Conservation (phyloP, 2,329 filamentous ascomycete species). For the Cercospora sp. region DNA sequence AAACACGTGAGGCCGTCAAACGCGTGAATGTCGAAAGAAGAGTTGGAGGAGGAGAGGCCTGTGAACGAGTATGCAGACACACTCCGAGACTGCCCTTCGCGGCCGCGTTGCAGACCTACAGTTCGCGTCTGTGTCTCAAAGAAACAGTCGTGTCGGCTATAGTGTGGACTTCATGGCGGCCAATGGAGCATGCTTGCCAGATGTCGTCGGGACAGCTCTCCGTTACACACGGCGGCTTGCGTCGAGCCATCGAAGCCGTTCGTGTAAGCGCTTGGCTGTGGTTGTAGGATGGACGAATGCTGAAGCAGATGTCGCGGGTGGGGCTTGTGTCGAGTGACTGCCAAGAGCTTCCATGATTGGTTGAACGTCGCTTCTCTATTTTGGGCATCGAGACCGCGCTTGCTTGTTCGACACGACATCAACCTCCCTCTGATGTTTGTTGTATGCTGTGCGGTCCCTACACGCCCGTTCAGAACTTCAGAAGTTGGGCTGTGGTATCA, state of each 20-base stretch:
- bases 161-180: not conserved
- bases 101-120: not conserved
- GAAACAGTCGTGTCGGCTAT: slow-evolving; percentile 8
- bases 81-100: slow-evolving; percentile 3
- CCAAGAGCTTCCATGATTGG: not conserved
- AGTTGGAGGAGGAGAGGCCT: not conserved
- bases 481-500: too few relatives aligned
- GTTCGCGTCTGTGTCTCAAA: not conserved
- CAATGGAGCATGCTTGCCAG: slow-evolving; percentile 3
- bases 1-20: not conserved
- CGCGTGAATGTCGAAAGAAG: not conserved
- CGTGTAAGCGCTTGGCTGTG: slow-evolving; percentile 9
- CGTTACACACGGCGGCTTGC: slow-evolving; percentile 14
- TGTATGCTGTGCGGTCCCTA: too few relatives aligned
- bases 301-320: not conserved
- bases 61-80: not conserved
- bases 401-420: not conserved
- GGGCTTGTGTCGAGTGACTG: not conserved
- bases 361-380: not conserved
- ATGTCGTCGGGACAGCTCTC: not conserved
- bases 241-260: not conserved
- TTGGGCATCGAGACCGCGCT: not conserved
- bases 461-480: too few relatives aligned
- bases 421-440: too few relatives aligned
- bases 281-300: not conserved